These are phyloP conservation scores for Rhynchosporium secalis DNA, from an alignment of 2,329 filamentous ascomycete genomes.

Conservation along the genomic window DNA sequence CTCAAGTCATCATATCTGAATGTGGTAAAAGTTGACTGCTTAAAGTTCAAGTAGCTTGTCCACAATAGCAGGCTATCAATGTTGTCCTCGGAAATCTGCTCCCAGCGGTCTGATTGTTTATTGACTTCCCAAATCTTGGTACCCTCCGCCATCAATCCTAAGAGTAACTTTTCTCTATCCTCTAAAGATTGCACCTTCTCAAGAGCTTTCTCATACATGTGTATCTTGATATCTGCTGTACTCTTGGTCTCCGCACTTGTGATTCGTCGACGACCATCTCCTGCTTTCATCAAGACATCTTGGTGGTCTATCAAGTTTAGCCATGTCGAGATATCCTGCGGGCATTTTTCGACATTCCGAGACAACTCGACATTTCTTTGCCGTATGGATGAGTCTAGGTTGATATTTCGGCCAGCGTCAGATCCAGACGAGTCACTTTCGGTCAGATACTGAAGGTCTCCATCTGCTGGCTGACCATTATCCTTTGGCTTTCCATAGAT, in stretches of 20 bases:
- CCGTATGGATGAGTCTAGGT: constrained; percentile 49
- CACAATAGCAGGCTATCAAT: constrained; percentile 65
- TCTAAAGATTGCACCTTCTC: constrained; percentile 49
- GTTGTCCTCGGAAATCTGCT: constrained; percentile 56
- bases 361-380: constrained; percentile 62
- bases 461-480: constrained; percentile 35
- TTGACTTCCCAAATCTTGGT: constrained; percentile 70
- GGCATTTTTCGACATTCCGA: constrained; percentile 62
- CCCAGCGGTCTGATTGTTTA: constrained; percentile 65
- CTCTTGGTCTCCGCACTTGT: constrained; percentile 65
- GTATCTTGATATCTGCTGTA: constrained; percentile 76
- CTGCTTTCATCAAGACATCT: constrained; percentile 60
- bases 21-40: constrained; percentile 64
- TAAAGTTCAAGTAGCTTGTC: constrained; percentile 70
- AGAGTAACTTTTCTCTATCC: constrained; percentile 60
- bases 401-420: constrained; percentile 40
- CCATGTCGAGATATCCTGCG: constrained; percentile 72
- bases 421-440: constrained; percentile 45
- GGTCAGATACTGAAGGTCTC: constrained; percentile 47
- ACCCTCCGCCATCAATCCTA: constrained; percentile 73
- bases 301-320: constrained; percentile 78
- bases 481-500: constrained; percentile 63
- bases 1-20: constrained; percentile 71
- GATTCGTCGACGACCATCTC: constrained; percentile 48
- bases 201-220: constrained; percentile 77